These are phyloP conservation scores for Metarhizium anisopliae DNA, from an alignment of 2,329 filamentous ascomycete species.

Conservation along the genomic window DNA sequence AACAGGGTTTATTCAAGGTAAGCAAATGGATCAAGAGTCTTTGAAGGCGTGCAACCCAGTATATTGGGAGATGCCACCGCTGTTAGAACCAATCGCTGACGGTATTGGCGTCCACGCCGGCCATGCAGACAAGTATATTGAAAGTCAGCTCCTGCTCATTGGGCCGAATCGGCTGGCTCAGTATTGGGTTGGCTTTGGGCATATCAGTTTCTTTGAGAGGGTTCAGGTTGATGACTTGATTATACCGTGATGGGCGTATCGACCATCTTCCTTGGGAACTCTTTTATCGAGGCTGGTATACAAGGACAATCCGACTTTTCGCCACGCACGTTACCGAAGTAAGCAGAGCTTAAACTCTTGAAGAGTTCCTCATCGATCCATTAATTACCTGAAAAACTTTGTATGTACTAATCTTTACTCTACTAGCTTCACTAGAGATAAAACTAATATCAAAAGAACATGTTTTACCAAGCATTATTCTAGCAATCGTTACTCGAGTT, in stretches of 20 bases:
- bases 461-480: too few relatives aligned
- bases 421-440: too few relatives aligned
- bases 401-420: too few relatives aligned
- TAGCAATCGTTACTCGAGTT: too few relatives aligned
- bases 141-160: slow-evolving; percentile 68
- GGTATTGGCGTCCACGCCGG: not conserved
- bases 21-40: slow-evolving; percentile 19
- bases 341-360: too few relatives aligned
- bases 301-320: too few relatives aligned
- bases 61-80: too few relatives aligned
- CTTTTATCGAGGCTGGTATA: not conserved
- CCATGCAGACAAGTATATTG: slow-evolving; percentile 59
- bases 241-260: slow-evolving; percentile 10
- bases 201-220: slow-evolving; percentile 52
- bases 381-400: too few relatives aligned
- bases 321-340: too few relatives aligned
- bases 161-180: slow-evolving; percentile 71
- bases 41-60: not conserved
- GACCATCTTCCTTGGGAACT: not conserved
- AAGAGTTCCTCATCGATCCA: too few relatives aligned
- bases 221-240: slow-evolving; percentile 49
- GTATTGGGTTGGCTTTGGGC: slow-evolving; percentile 61
- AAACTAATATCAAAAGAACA: too few relatives aligned
- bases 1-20: slow-evolving; percentile 63
- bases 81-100: not conserved